These are phyloP conservation scores for Sclerotinia sclerotiorum DNA, from an alignment of 2,329 filamentous ascomycete species.

Conservation along the genomic window DNA sequence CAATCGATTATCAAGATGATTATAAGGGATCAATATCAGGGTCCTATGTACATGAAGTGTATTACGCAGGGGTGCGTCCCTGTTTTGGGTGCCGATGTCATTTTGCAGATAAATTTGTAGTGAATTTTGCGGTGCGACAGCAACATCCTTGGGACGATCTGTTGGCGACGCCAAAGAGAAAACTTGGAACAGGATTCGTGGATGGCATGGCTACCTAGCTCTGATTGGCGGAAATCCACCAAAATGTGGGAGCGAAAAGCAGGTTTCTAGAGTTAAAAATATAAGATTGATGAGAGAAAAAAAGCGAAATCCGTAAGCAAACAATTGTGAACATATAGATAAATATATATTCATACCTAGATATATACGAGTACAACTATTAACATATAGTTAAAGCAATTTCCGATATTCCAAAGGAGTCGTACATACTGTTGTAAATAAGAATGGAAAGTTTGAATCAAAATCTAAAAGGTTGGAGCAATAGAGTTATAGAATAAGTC, in stretches of 20 bases:
- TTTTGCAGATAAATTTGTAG: conserved; percentile 26
- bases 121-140: neutral
- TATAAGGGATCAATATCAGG: neutral
- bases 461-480: too few species aligned
- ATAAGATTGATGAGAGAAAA: neutral
- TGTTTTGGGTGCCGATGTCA: conserved; percentile 26
- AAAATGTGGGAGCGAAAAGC: neutral
- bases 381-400: neutral
- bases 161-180: neutral
- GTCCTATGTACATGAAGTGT: neutral
- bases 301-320: neutral
- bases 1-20: neutral
- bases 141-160: neutral
- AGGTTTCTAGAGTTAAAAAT: neutral
- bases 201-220: neutral
- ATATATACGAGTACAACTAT: neutral
- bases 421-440: too few species aligned
- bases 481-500: too few species aligned
- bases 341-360: too few species aligned
- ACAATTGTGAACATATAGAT: too few species aligned
- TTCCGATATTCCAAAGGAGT: neutral
- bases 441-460: too few species aligned
- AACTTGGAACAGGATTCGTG: conserved; percentile 6
- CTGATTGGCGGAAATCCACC: conserved; percentile 6
- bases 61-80: conserved; percentile 18